Conservation (phyloP, 176 grass and related monocot genomes). For the Puccinellia tenuiflora region DNA sequence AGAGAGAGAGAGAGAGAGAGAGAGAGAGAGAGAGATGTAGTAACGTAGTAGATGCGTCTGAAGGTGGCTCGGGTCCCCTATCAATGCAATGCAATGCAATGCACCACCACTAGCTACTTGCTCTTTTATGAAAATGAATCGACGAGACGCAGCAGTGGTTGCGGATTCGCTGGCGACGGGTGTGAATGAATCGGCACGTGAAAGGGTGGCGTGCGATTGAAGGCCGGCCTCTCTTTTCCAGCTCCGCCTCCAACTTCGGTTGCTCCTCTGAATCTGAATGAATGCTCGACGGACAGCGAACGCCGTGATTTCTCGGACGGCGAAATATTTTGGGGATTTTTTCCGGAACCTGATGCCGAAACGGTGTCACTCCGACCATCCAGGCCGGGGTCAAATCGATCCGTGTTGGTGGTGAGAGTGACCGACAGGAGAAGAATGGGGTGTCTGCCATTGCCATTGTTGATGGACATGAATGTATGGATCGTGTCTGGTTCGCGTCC, state of each 20-base stretch:
- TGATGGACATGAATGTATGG: neutral
- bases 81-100: constrained; percentile 2
- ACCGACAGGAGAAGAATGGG: neutral
- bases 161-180: constrained; percentile 19
- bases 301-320: neutral
- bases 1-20: too few relatives aligned
- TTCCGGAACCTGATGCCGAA: neutral
- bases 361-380: neutral
- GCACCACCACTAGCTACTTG: neutral
- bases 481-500: constrained; percentile 34
- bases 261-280: constrained; percentile 15
- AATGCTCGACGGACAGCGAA: neutral
- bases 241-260: constrained; percentile 10
- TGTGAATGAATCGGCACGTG: constrained; percentile 37
- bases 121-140: neutral
- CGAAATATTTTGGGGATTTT: neutral
- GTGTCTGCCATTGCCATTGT: constrained; percentile 19
- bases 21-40: too few relatives aligned
- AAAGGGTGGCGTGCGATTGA: constrained; percentile 29
- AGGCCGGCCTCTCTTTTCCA: constrained; percentile 29
- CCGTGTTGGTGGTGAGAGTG: neutral
- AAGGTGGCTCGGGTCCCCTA: constrained; percentile 14
- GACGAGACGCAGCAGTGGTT: neutral
- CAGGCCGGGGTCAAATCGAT: neutral
- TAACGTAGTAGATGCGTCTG: neutral